These are phyloP conservation scores for Podila clonocystis DNA, from an alignment of 192 early-diverging fungal species.

Conservation along the genomic window DNA sequence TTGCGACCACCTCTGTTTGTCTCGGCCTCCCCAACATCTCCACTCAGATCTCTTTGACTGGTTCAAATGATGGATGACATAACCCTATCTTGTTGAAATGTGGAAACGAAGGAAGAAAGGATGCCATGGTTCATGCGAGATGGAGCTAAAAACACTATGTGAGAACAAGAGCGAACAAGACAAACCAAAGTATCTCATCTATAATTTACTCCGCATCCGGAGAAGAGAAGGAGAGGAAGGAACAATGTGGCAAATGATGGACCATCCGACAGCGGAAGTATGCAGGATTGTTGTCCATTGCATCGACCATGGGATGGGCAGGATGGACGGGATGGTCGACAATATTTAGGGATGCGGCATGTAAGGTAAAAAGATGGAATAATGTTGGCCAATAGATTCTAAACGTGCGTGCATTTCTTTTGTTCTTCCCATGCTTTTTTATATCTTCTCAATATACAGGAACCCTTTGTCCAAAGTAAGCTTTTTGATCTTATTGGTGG, in stretches of 20 bases:
- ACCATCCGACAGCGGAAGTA: no score
- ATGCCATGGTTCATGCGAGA: no score
- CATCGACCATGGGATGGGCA: no score
- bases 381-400: slow-evolving; percentile 29
- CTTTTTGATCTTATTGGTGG: neutral
- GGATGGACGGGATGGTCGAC: slow-evolving; percentile 1
- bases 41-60: no score
- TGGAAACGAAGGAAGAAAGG: neutral
- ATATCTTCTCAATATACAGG: slow-evolving; percentile 43
- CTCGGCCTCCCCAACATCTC: no score
- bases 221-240: no score
- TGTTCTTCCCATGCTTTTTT: neutral
- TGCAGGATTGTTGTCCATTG: no score
- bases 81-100: neutral
- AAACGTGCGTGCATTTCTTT: slow-evolving; percentile 17
- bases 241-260: no score
- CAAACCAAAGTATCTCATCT: neutral
- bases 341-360: no score
- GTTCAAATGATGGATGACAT: no score
- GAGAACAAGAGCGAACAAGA: neutral
- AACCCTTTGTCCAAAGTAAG: slow-evolving; percentile 75
- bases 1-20: no score
- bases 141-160: neutral
- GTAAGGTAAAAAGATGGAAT: neutral
- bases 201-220: slow-evolving; percentile 13